Evolutionary conservation across 805 yeast genomes (phyloP).

Genomic region (Candida insectorum): DNA sequence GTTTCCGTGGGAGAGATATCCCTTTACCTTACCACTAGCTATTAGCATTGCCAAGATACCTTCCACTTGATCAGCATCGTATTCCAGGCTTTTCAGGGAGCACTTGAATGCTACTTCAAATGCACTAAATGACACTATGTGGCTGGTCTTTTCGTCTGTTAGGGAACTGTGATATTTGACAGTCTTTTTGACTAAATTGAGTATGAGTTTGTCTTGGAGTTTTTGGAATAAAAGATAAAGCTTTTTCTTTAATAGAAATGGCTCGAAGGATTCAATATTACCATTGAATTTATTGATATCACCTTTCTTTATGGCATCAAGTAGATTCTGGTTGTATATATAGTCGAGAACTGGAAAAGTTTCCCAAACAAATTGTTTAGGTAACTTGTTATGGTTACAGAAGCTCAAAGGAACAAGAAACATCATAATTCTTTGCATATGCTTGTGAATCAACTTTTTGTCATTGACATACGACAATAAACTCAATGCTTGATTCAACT

Average conservation of each 20-base stretch:
- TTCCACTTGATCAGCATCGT: constrained; percentile 55
- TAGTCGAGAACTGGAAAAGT: constrained; percentile 37
- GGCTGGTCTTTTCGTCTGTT: constrained; percentile 20
- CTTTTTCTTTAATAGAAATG: constrained; percentile 51
- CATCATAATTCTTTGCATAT: constrained; percentile 48
- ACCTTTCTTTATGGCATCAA: constrained; percentile 50
- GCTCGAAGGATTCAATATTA: constrained; percentile 43
- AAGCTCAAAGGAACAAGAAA: constrained; percentile 64
- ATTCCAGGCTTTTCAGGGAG: too few species aligned
- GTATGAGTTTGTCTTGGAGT: constrained; percentile 47
- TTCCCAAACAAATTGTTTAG: constrained; percentile 38
- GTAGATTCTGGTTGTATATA: constrained; percentile 45
- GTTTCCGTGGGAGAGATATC: constrained; percentile 77
- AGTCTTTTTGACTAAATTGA: constrained; percentile 47
- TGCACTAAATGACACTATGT: constrained; percentile 39
- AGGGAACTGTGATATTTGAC: constrained; percentile 17
- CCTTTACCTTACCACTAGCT: constrained; percentile 59
- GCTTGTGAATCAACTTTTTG: constrained; percentile 20
- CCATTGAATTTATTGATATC: constrained; percentile 51
- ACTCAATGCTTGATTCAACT: constrained; percentile 50
- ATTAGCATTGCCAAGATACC: constrained; percentile 68
- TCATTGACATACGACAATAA: constrained; percentile 22
- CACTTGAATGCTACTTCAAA: constrained; percentile 38
- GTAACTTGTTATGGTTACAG: constrained; percentile 45
- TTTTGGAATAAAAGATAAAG: constrained; percentile 58